phyloP scores from a whole-genome alignment of 2,329 filamentous ascomycete species.

The Blastomyces parvus region DNA sequence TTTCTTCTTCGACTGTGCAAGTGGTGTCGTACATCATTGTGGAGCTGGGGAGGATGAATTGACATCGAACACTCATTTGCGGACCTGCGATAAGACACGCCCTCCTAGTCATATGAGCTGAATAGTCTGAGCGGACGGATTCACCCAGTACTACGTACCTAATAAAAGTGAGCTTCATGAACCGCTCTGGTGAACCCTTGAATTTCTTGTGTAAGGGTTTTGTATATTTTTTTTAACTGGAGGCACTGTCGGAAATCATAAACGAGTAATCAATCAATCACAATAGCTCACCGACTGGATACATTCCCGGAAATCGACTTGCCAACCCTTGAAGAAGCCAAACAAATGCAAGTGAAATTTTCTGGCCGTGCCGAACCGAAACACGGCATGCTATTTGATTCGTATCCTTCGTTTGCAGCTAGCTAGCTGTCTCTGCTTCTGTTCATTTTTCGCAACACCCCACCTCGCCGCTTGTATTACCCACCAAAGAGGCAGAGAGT shows the following conservation, averaged over 20 bases:
- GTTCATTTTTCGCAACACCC: neutral
- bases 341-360: neutral
- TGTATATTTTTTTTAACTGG: neutral
- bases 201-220: neutral
- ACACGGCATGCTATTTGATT: neutral
- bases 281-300: neutral
- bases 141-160: neutral
- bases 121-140: neutral
- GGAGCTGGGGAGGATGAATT: neutral
- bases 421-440: neutral
- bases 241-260: neutral
- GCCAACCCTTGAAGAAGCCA: slow-evolving; percentile 1
- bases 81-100: neutral
- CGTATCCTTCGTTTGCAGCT: neutral
- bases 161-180: neutral
- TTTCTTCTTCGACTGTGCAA: neutral
- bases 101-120: neutral
- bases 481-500: neutral
- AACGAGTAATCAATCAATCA: neutral
- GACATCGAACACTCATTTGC: neutral
- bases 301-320: neutral
- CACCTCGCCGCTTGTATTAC: neutral
- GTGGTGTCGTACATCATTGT: neutral
- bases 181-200: neutral
- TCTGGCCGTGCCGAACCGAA: neutral